Conservation (phyloP, 2,329 filamentous ascomycete species). For the Zymoseptoria crescenta region DNA sequence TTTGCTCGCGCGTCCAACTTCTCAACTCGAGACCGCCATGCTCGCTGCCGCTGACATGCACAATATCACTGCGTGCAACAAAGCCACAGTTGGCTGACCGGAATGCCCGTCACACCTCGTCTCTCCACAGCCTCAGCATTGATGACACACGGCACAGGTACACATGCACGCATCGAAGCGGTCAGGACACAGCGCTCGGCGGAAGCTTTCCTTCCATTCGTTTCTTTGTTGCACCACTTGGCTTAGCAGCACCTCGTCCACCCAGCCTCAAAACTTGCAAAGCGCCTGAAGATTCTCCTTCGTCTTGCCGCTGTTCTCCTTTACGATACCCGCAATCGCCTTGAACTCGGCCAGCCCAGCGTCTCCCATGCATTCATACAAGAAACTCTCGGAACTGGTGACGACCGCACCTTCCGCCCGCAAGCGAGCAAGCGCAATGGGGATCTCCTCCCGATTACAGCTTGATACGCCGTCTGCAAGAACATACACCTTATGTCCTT, state of each 20-base stretch:
- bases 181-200: not conserved
- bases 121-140: not conserved
- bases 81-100: not conserved
- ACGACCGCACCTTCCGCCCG: conserved; percentile 68
- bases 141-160: not conserved
- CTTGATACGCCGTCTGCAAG: conserved; percentile 84
- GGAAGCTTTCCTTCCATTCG: not conserved
- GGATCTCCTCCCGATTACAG: conserved; percentile 74
- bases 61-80: not conserved
- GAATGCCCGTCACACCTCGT: not conserved
- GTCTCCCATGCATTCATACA: conserved; percentile 87
- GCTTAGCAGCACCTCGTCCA: not conserved
- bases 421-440: conserved; percentile 68
- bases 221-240: not conserved
- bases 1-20: not conserved
- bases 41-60: not conserved
- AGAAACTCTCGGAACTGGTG: conserved; percentile 79
- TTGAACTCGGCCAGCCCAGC: conserved; percentile 65
- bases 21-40: not conserved
- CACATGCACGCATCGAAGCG: not conserved
- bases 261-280: conserved; percentile 46
- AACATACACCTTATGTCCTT: conserved; percentile 75
- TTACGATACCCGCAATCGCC: conserved; percentile 66
- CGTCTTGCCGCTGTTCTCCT: conserved; percentile 64
- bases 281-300: conserved; percentile 60